Percentiles rank a stretch among this genome's conserved stretches.
Conservation (phyloP, 495 filamentous ascomycete genomes). For the Hyaloscypha finlandica region DNA sequence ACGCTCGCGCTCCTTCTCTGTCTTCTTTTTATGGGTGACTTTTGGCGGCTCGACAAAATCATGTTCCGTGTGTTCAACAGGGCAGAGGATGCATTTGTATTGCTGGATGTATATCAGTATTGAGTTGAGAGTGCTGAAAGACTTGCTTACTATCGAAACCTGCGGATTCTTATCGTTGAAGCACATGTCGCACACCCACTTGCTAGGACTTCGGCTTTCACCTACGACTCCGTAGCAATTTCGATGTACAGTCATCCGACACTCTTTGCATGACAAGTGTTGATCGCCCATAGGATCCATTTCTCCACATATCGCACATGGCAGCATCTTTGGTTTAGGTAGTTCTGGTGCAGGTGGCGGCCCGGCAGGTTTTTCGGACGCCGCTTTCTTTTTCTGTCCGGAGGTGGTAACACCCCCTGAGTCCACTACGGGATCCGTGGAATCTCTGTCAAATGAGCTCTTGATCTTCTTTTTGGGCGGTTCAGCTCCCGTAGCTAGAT, state of each 20-base stretch:
- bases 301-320: constrained; percentile 82
- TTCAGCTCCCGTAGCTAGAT: constrained; percentile 30
- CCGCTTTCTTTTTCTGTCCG: constrained; percentile 64
- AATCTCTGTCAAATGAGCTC: constrained; percentile 47
- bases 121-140: not conserved
- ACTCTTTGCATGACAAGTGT: constrained; percentile 77
- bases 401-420: constrained; percentile 33
- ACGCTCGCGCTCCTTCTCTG: constrained; percentile 86
- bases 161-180: constrained; percentile 85
- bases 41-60: constrained; percentile 86
- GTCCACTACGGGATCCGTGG: constrained; percentile 17
- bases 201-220: constrained; percentile 54
- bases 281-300: constrained; percentile 72
- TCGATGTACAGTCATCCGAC: constrained; percentile 89
- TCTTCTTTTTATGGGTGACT: constrained; percentile 87
- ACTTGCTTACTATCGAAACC: constrained; percentile 72
- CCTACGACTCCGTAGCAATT: constrained; percentile 86
- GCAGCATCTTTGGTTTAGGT: constrained; percentile 70
- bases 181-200: constrained; percentile 97
- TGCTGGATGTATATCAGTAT: constrained; percentile 49
- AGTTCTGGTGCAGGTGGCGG: constrained; percentile 72
- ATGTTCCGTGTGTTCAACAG: constrained; percentile 71
- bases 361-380: constrained; percentile 63
- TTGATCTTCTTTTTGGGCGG: constrained; percentile 58
- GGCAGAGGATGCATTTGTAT: constrained; percentile 92